Evolutionary conservation across 2,329 filamentous ascomycete species (phyloP).

Genomic region (Ambrosiella beaveri): DNA sequence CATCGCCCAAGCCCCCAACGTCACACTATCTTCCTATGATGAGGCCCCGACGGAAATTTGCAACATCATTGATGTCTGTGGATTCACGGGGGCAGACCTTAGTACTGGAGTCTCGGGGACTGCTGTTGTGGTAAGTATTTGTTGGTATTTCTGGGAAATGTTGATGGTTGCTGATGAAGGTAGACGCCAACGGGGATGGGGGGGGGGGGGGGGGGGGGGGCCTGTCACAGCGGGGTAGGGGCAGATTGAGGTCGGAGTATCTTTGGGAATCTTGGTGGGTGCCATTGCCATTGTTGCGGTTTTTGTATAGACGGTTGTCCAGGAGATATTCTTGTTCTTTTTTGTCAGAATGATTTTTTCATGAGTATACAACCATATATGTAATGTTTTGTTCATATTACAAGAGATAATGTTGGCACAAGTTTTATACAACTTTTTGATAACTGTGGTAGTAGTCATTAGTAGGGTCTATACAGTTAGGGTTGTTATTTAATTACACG

Average conservation of each 20-base stretch:
- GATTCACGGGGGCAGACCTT: background rate
- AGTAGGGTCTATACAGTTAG: background rate
- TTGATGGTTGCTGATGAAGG: too few species aligned
- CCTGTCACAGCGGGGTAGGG: conserved; percentile 6
- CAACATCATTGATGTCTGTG: conserved; percentile 8
- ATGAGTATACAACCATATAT: background rate
- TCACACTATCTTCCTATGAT: background rate
- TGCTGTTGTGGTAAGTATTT: background rate
- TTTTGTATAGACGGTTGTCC: background rate
- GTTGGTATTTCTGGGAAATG: too few species aligned
- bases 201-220: background rate
- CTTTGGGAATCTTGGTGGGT: conserved; percentile 1
- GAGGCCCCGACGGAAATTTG: conserved; percentile 7
- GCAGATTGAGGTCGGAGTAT: background rate
- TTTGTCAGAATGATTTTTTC: background rate
- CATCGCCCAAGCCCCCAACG: conserved; percentile 1
- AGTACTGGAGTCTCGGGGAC: background rate
- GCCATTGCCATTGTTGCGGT: background rate
- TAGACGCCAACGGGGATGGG: too few species aligned
- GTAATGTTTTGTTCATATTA: background rate
- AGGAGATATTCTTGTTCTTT: background rate
- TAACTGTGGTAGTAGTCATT: background rate
- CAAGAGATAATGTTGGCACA: too few species aligned
- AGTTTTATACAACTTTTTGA: too few species aligned
- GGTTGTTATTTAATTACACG: background rate